Base-by-base conservation (phyloP, 140 eudicot genomes). In the Anethum foeniculum region DNA sequence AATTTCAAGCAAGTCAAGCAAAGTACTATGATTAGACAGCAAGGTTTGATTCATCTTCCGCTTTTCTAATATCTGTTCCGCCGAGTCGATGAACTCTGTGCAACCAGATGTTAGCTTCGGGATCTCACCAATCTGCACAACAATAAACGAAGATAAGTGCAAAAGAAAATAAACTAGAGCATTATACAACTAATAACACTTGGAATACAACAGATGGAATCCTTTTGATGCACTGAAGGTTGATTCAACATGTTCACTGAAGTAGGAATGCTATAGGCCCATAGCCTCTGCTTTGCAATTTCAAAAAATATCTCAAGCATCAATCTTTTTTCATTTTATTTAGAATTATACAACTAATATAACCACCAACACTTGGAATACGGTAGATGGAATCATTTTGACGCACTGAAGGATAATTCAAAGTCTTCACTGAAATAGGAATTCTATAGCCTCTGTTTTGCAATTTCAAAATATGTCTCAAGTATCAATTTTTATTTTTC, bases 1-100 rank as follows among this genome's bases (percentile, higher is more conserved):
- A 91, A 96, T 96, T 91, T 96, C 98, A 87, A 96, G 99, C 85
- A 96, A 88, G 91, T 96, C 99, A 84, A 96, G 99, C 92, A 96
- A 85, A 84, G 99, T 96, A 90, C 97, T 96, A 77, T 93, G 97
- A 86, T 93, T 96, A 41, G 92, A 87, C 56, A 96, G 93, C 85
- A 96, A 79, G 34, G 92, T 93, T 83, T 96, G 96, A 86, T 96
- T 96, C 98, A 96, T 89, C 88, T 91, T 93, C 85, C 99, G 88
- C 80, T 93, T 90, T 84, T 96, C 99, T 89, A 96, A 80, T 58
- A 94, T 94, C 71, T 88, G 78, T 84, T 92, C 96, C 25, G 95
- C 97, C 67, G 97, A 94, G 46, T 92, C 96, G 16, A 89, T 82
- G 87, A 94, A 92, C 86, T 94, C 98, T 72, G 93, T 85, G 88